A percentile compares a stretch with the other conserved stretches of the same genome.
Evolutionary conservation across 164 flowering plant species (phyloP).

Genomic region (Umbilicus rupestris): DNA sequence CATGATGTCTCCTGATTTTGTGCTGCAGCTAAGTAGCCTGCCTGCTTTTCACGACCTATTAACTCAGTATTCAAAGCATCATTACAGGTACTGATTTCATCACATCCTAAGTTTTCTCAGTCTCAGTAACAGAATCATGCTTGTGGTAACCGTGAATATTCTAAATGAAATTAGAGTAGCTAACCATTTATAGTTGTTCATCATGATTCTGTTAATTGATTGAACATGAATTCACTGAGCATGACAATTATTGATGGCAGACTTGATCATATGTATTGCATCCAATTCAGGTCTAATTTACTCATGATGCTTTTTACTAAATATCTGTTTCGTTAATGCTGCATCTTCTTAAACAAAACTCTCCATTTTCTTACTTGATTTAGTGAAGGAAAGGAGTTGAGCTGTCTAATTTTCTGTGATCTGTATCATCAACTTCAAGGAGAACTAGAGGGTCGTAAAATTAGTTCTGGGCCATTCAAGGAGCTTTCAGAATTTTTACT

Average conservation of each 20-base stretch:
- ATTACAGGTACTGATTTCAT: constrained; percentile 55
- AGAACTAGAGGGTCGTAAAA: constrained; percentile 77
- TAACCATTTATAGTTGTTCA: background rate
- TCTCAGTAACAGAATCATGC: too few species aligned
- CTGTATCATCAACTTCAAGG: constrained; percentile 84
- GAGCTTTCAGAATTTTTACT: constrained; percentile 56
- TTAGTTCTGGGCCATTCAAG: constrained; percentile 60
- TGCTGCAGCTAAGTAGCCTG: constrained; percentile 45
- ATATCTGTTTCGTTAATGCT: background rate
- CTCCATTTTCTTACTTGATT: constrained; percentile 11
- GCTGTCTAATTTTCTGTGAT: constrained; percentile 55
- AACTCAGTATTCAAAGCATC: constrained; percentile 49
- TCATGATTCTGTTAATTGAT: background rate
- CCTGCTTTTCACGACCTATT: constrained; percentile 61
- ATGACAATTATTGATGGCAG: background rate
- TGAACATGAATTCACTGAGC: background rate
- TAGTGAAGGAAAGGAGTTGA: constrained; percentile 58
- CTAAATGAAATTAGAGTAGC: background rate
- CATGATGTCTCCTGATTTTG: constrained; percentile 8
- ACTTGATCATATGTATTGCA: background rate
- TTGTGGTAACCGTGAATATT: background rate
- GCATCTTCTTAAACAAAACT: background rate
- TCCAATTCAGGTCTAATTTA: background rate
- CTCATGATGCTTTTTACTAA: background rate
- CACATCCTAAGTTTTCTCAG: background rate